These are phyloP conservation scores for Rhynchosporium secalis DNA, from an alignment of 2,329 filamentous ascomycete genomes.

Conservation along the genomic window DNA sequence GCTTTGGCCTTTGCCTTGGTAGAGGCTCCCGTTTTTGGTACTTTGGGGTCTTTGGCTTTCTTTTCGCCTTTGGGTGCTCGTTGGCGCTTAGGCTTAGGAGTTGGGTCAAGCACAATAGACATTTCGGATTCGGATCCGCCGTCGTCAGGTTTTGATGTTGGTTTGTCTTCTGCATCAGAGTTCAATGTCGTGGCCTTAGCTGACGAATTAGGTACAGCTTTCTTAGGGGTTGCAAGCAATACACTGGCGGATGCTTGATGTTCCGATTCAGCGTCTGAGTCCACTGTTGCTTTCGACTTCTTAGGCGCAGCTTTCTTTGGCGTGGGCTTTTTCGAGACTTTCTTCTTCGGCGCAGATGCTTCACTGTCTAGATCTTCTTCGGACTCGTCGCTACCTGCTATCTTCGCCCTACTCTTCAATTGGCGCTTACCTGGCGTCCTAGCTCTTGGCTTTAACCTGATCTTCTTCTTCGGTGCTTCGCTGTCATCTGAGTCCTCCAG, in stretches of 20 bases:
- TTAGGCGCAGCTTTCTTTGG: slow-evolving; percentile 29
- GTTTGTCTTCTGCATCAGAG: slow-evolving; percentile 14
- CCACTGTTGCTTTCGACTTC: slow-evolving; percentile 28
- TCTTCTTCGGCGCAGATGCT: slow-evolving; percentile 11
- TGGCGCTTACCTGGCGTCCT: slow-evolving; percentile 19
- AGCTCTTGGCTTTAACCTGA: slow-evolving; percentile 10
- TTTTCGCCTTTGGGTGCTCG: slow-evolving; percentile 44
- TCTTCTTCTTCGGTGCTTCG: slow-evolving; percentile 20
- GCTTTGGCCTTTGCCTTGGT: slow-evolving; percentile 47
- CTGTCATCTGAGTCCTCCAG: slow-evolving; percentile 11
- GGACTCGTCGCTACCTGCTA: slow-evolving; percentile 29
- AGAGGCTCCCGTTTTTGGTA: slow-evolving; percentile 24
- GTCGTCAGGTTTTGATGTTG: slow-evolving; percentile 44
- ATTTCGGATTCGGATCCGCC: slow-evolving; percentile 56
- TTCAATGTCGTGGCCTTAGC: slow-evolving; percentile 32
- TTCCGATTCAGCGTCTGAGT: slow-evolving; percentile 21
- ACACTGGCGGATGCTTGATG: slow-evolving; percentile 34
- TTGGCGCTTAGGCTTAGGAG: slow-evolving; percentile 57
- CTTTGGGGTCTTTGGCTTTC: slow-evolving; percentile 37
- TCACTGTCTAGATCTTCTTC: slow-evolving; percentile 16
- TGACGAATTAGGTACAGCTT: slow-evolving; percentile 25
- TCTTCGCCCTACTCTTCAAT: slow-evolving; percentile 30
- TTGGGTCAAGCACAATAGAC: slow-evolving; percentile 77
- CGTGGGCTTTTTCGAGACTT: slow-evolving; percentile 28
- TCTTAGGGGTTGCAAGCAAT: slow-evolving; percentile 38